These are phyloP conservation scores for Alternaria incomplexa DNA, from an alignment of 2,329 filamentous ascomycete species.

Conservation along the genomic window DNA sequence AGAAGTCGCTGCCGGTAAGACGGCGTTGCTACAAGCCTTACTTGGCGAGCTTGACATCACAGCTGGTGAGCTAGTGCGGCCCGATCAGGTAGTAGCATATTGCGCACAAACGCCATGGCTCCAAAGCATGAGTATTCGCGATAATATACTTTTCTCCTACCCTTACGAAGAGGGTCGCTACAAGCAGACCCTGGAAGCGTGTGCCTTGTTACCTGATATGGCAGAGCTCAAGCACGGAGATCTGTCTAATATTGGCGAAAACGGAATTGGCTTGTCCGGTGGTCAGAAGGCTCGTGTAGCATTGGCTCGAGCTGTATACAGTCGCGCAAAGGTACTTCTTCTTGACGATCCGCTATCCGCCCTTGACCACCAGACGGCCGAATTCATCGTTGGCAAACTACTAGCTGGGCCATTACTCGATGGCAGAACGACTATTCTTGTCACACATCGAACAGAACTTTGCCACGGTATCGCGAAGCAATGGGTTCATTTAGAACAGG, in stretches of 20 bases:
- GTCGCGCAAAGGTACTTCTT: constrained; percentile 59
- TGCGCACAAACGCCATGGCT: constrained; percentile 72
- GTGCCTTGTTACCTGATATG: constrained; percentile 67
- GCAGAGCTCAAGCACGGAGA: constrained; percentile 69
- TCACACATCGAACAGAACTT: constrained; percentile 72
- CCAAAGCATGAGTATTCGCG: constrained; percentile 72
- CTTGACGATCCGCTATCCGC: constrained; percentile 67
- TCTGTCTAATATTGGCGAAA: constrained; percentile 66
- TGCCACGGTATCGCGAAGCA: constrained; percentile 76
- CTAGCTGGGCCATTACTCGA: constrained; percentile 62
- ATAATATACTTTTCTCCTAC: constrained; percentile 70
- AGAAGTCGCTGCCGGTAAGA: constrained; percentile 70
- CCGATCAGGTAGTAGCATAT: constrained; percentile 66
- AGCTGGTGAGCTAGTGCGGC: constrained; percentile 58
- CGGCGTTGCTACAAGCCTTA: constrained; percentile 64
- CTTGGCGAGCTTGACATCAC: constrained; percentile 65
- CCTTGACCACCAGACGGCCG: constrained; percentile 69
- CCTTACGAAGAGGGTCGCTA: constrained; percentile 73
- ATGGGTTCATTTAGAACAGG: constrained; percentile 71
- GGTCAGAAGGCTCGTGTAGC: constrained; percentile 67
- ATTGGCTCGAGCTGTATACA: constrained; percentile 67
- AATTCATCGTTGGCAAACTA: constrained; percentile 64
- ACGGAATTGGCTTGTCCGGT: constrained; percentile 66
- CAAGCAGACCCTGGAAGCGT: constrained; percentile 71
- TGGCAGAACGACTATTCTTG: constrained; percentile 62